Conservation (phyloP, 164 flowering plant genomes). For the Magnolia sinica region DNA sequence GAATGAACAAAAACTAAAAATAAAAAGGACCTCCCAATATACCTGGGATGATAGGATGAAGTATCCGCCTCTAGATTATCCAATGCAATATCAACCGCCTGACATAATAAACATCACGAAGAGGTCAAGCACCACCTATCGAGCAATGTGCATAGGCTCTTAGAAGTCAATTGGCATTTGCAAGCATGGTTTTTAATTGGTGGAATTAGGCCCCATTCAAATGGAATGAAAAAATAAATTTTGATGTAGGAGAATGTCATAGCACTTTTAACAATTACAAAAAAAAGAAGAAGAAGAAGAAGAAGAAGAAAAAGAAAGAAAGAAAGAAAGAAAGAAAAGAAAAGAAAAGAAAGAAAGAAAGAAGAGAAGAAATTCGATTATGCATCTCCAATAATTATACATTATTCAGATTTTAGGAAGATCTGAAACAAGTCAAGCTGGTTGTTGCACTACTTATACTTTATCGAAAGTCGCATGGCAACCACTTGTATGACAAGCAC, state of each 20-base stretch:
- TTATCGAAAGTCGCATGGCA: too few relatives aligned
- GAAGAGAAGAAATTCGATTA: not conserved
- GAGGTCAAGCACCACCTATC: not conserved
- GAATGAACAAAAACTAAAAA: not conserved
- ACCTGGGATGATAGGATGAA: slow-evolving; percentile 90
- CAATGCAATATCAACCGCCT: slow-evolving; percentile 54
- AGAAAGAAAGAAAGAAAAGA: too few relatives aligned
- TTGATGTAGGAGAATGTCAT: too few relatives aligned
- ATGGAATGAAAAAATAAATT: not conserved
- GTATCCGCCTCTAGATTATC: slow-evolving; percentile 63
- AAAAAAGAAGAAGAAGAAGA: too few relatives aligned
- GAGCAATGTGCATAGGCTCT: not conserved
- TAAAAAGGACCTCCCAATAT: slow-evolving; percentile 15
- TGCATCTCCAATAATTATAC: too few relatives aligned
- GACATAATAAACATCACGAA: not conserved
- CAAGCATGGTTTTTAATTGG: not conserved
- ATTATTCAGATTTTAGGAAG: too few relatives aligned
- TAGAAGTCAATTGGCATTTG: too few relatives aligned
- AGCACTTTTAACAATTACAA: not conserved
- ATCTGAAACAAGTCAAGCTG: too few relatives aligned
- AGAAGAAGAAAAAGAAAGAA: too few relatives aligned
- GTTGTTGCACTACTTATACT: too few relatives aligned
- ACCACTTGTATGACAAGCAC: too few relatives aligned
- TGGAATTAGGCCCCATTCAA: not conserved
- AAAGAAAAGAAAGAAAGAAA: too few relatives aligned